Percentiles rank a stretch among this genome's conserved stretches.
Conservation (phyloP, 2,329 filamentous ascomycete species). For the Pseudopyricularia cyperi region DNA sequence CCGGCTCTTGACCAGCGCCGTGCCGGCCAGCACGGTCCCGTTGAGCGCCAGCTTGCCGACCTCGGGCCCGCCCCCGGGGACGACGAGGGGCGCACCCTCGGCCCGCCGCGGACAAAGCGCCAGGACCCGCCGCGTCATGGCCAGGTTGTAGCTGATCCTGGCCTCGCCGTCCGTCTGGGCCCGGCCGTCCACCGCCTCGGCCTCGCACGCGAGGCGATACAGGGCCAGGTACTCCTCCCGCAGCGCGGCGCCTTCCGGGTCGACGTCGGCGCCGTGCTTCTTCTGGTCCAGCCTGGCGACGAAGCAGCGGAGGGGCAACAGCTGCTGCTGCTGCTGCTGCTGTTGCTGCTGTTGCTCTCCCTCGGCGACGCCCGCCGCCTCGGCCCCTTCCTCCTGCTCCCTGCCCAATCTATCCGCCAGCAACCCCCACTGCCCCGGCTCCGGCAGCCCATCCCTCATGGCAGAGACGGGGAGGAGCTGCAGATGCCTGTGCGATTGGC, state of each 20-base stretch:
- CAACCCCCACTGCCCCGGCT: constrained; percentile 31
- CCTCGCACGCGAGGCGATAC: constrained; percentile 30
- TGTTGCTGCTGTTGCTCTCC: too few relatives aligned
- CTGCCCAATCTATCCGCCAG: constrained; percentile 24
- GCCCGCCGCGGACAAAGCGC: constrained; percentile 40
- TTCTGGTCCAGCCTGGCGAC: background rate
- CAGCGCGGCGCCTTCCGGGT: constrained; percentile 15
- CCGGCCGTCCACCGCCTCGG: constrained; percentile 14
- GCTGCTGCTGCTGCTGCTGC: too few relatives aligned
- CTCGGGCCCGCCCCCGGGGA: constrained; percentile 12
- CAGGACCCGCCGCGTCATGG: constrained; percentile 39
- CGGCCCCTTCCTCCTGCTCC: too few relatives aligned
- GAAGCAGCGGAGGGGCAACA: constrained; percentile 5
- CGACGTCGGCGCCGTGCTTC: background rate
- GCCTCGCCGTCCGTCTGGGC: constrained; percentile 21
- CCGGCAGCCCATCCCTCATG: constrained; percentile 43
- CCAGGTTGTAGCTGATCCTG: constrained; percentile 51
- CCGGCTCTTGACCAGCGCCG: constrained; percentile 46
- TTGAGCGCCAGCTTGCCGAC: constrained; percentile 39
- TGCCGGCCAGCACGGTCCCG: constrained; percentile 51
- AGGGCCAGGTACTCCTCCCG: constrained; percentile 30
- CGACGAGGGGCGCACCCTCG: constrained; percentile 28
- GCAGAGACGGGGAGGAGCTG: constrained; percentile 54
- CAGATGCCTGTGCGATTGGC: constrained; percentile 58
- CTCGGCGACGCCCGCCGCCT: too few relatives aligned